These are phyloP conservation scores for Cladosporium sp. DNA, from an alignment of 2,329 filamentous ascomycete species.

Conservation along the genomic window DNA sequence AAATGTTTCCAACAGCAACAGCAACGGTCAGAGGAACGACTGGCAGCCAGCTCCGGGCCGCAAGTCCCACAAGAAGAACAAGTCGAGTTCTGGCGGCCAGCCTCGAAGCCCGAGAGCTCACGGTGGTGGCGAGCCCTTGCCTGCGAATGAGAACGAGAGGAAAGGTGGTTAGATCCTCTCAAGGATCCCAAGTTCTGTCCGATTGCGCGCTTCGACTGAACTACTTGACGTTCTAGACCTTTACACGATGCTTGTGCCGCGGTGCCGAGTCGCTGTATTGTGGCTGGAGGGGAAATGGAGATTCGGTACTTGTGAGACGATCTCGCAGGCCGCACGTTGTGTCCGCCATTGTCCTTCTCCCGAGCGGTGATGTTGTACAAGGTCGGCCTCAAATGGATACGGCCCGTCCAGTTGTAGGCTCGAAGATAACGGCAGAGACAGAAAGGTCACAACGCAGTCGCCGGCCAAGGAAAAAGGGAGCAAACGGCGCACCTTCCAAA, in stretches of 20 bases:
- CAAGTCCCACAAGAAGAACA: constrained; percentile 39
- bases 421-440: background rate
- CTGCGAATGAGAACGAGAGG: constrained; percentile 46
- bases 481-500: background rate
- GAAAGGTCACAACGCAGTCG: background rate
- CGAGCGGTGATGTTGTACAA: background rate
- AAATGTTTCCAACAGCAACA: background rate
- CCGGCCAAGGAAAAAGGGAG: background rate
- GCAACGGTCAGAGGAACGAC: constrained; percentile 20
- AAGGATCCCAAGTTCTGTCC: background rate
- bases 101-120: constrained; percentile 44
- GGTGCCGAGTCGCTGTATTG: background rate
- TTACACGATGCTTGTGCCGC: background rate
- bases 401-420: background rate
- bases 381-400: background rate
- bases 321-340: background rate
- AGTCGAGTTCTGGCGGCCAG: constrained; percentile 34
- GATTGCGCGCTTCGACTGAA: background rate
- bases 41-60: constrained; percentile 33
- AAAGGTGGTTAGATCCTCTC: constrained; percentile 42
- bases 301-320: background rate
- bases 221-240: background rate
- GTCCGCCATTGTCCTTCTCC: background rate
- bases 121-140: constrained; percentile 37
- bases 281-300: background rate